These are phyloP conservation scores for Fragilaria crotonensis DNA, from an alignment of 108 stramenopile species.

Conservation along the genomic window DNA sequence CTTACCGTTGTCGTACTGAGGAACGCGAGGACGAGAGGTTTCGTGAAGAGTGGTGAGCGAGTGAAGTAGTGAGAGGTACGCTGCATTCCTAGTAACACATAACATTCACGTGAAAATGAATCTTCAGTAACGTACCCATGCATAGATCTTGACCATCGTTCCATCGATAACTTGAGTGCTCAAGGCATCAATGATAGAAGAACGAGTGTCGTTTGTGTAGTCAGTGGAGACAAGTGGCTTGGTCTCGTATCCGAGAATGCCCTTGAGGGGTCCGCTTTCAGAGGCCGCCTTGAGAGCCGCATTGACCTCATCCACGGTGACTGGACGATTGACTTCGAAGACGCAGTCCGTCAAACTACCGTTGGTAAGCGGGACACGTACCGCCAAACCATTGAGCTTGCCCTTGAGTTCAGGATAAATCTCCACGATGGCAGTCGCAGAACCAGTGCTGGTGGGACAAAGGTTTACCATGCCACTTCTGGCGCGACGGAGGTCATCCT, in stretches of 20 bases:
- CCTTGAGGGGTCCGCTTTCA: conserved; percentile 71
- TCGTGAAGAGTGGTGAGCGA: too few species aligned
- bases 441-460: conserved; percentile 88
- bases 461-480: conserved; percentile 90
- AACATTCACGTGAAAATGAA: too few species aligned
- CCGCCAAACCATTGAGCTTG: conserved; percentile 90
- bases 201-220: conserved; percentile 86
- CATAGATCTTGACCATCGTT: conserved; percentile 89
- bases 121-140: conserved; percentile 34
- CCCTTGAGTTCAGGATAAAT: conserved; percentile 94
- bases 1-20: conserved; percentile 60
- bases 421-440: conserved; percentile 90
- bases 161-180: conserved; percentile 91
- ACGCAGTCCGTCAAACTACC: conserved; percentile 85
- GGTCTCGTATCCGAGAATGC: conserved; percentile 85
- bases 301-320: conserved; percentile 81
- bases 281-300: conserved; percentile 71
- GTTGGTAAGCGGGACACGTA: conserved; percentile 89
- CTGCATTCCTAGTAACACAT: too few species aligned
- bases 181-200: conserved; percentile 82
- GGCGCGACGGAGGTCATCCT: conserved; percentile 84
- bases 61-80: too few species aligned
- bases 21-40: too few species aligned
- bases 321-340: conserved; percentile 70
- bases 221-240: conserved; percentile 85